Evolutionary conservation across 805 yeast species (phyloP), one percentile per base, ranked within the genome.

Genomic region (Kazachstania viticola): DNA sequence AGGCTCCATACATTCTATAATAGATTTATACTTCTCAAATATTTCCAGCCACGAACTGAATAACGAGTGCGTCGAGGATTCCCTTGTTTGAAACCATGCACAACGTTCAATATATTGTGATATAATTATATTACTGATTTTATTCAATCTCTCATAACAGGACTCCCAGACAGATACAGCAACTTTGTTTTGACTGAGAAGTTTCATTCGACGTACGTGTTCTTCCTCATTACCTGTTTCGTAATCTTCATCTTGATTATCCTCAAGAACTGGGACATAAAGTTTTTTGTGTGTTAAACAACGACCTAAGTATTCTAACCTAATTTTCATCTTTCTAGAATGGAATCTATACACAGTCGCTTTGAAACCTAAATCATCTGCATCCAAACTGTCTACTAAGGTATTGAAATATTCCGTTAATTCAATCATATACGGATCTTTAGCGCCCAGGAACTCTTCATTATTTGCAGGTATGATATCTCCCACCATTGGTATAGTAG

Each of bases 1-100:
- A n/a, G 47, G 45, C 6, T 29, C 34, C 5, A 39, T n/a, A n/a
- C 32, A 18, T 13, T 17, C 13, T n/a, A 36, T n/a, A 14, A 30
- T 29, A 12, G 3, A 15, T 4, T 15, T 23, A 25, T 25, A 38
- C 14, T 25, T 15, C 13, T 27, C 26, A 13, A 35, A 25, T 17
- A 27, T 5, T 8, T 19, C 14, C 4, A 4, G 14, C 43, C 43
- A 40, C 11, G 13, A 13, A 11, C 22, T 11, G 7, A 19, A 19
- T 7, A 19, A 7, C 7, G 7, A 11, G 9, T 8, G 9, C 11
- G 22, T 11, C 11, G 7, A 7, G 7, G 22, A 19, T 11, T 19
- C 11, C 22, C 7, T 19, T 8, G 22, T 19, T 8, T 11, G 9
- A 11, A 8, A 19, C n/a, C n/a, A n/a, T n/a, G n/a, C n/a, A n/a